Evolutionary conservation across 805 yeast species (phyloP), one percentile per base, ranked within the genome.

Genomic region (Pichia gijzeniarum): DNA sequence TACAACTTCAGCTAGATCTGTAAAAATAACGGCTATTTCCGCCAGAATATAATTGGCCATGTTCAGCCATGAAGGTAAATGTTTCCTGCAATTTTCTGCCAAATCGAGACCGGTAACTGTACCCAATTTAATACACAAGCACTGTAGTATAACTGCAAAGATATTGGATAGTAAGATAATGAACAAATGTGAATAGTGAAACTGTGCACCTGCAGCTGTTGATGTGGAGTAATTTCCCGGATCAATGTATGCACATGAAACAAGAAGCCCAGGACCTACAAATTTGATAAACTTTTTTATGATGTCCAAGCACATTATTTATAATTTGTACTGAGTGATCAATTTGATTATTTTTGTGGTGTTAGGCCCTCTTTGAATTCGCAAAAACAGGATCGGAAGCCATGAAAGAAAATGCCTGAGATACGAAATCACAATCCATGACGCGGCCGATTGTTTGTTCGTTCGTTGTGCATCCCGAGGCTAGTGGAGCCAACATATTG

Each of bases 181-280:
- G 62, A 86, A 85, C 41, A 89, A 70, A 43, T 88, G 74, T 47
- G 82, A 76, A 63, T 81, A 89, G 58, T 80, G 76, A 56, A 80
- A 85, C 45, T 79, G 73, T 2, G 95, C 90, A 42, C 96, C 97
- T 1, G 95, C 87, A 14, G 86, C 76, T 1, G 89, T 95, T 14
- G 93, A 88, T 0, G 96, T 85, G 37, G 95, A 79, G 64, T 87
- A 89, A 63, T 89, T 89, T 36, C 97, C 97, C 1, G 96, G 96
- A 60, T 89, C 97, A 73, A 89, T 85, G 58, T 89, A 90, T 2
- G 95, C 93, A 44, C 90, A 95, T 27, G 89, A 76, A 20, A 89
- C 88, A 78, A 88, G 74, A 35, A 89, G 71, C 0, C 96, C 96
- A 0, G 96, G 96, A 0, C 96, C 96, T 17, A 88, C 69, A 60